Percentiles rank a stretch among this genome's conserved stretches.
Conservation (phyloP, 2,329 filamentous ascomycete genomes). For the Aspergillus costaricaensis region DNA sequence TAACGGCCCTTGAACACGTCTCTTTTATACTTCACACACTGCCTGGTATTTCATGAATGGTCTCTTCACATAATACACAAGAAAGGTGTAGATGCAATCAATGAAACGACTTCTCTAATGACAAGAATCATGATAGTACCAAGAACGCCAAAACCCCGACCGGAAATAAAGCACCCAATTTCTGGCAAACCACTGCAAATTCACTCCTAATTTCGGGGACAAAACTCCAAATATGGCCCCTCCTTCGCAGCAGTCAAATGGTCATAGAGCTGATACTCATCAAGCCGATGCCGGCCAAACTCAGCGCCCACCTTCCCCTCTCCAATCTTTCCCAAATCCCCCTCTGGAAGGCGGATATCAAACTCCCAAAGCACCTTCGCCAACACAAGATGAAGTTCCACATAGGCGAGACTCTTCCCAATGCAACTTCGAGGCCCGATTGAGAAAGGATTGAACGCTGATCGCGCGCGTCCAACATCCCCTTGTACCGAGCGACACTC, state of each 20-base stretch:
- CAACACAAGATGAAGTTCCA: neutral
- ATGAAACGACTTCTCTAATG: no score
- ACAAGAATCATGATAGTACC: no score
- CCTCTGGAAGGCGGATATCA: neutral
- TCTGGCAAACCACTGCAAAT: no score
- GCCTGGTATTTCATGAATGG: no score
- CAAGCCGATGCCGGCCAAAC: neutral
- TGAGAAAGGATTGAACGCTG: neutral
- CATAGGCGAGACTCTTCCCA: neutral
- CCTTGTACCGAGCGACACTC: neutral
- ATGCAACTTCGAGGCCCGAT: neutral
- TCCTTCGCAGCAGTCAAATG: neutral
- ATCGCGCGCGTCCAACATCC: neutral
- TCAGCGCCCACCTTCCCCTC: neutral
- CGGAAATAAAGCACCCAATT: no score
- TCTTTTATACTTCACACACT: no score
- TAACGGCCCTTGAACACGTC: no score
- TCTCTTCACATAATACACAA: no score
- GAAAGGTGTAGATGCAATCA: no score
- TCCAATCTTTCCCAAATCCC: no score
- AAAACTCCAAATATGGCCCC: neutral
- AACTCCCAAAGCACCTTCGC: neutral
- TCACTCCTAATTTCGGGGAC: no score
- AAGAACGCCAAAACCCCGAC: no score
- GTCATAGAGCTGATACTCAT: neutral